Evolutionary conservation across 139 green algal genomes (phyloP), one percentile per base, ranked within the genome.

Genomic region (Chlamydomonas schloesseri): DNA sequence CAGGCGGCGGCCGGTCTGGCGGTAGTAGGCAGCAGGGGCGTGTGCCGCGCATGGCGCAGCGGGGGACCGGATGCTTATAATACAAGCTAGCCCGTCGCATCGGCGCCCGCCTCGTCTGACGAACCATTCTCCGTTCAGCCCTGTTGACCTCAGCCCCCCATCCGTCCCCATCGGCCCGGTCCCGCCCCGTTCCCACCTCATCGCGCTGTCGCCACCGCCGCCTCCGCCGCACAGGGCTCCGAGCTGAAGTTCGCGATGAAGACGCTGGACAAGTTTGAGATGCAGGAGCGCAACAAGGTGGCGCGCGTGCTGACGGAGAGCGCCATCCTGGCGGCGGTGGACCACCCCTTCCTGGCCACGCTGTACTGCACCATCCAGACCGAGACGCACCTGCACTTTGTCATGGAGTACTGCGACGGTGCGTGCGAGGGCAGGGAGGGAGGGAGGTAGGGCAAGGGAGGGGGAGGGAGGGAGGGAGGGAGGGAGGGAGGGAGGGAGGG

Each of bases 201-300:
- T n/a, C n/a, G n/a, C n/a, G n/a, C n/a, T n/a, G n/a, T n/a, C n/a
- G n/a, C n/a, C n/a, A n/a, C n/a, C n/a, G n/a, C n/a, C n/a, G n/a
- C n/a, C n/a, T n/a, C n/a, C n/a, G n/a, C n/a, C n/a, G n/a, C 34
- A 28, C 88, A 96, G 92, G 92, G 92, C 50, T 94, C 92, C 11
- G 93, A 94, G 42, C 75, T 92, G 69, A 94, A 93, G 85, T 98
- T 97, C 86, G 96, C 96, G 10, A 97, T 99, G 94, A 98, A 99
- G 92, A 96, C 93, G 20, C 93, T 99, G 87, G 94, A 98, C 90
- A 99, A 99, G 94, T 91, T 92, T 73, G 97, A 99, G 90, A 99
- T 99, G 95, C 82, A 98, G 70, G 97, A 99, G 75, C 94, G 97
- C 81, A 98, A 99, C 93, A 99, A 99, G 94, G 93, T 98, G 67